phyloP scores from a whole-genome alignment of 257 asterid species.

The Solanum habrochaites region DNA sequence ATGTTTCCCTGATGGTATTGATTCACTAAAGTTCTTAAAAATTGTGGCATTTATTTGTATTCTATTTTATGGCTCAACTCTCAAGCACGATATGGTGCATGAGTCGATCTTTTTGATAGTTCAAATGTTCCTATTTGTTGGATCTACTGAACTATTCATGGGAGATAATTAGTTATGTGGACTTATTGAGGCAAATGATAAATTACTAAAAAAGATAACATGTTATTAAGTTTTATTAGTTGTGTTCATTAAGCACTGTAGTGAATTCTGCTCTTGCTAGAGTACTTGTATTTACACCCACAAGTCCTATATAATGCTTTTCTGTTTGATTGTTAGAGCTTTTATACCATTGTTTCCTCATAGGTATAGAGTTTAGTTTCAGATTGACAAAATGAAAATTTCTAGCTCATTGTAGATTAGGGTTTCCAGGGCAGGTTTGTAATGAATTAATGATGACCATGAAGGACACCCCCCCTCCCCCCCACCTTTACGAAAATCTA shows the following conservation, averaged over 20 bases:
- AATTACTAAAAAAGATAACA: neutral
- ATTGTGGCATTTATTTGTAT: neutral
- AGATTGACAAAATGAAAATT: neutral
- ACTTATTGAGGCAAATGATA: neutral
- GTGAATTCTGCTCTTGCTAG: neutral
- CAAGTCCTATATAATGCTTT: neutral
- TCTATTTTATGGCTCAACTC: neutral
- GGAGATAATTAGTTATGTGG: neutral
- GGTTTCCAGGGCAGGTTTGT: neutral
- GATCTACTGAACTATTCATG: neutral
- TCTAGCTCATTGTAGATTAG: neutral
- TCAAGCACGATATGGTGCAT: neutral
- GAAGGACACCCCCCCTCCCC: neutral
- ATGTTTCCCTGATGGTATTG: slow-evolving; percentile 42
- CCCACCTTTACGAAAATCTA: neutral
- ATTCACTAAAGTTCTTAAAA: neutral
- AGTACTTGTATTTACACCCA: neutral
- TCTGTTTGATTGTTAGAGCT: neutral
- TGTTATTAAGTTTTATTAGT: neutral
- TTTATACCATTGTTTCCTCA: neutral
- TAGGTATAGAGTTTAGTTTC: neutral
- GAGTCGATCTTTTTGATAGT: neutral
- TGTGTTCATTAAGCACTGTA: neutral
- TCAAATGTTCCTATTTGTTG: neutral
- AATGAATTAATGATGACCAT: neutral